Evolutionary conservation across 495 filamentous ascomycete genomes (phyloP).

Genomic region (Geopyxis carbonaria): DNA sequence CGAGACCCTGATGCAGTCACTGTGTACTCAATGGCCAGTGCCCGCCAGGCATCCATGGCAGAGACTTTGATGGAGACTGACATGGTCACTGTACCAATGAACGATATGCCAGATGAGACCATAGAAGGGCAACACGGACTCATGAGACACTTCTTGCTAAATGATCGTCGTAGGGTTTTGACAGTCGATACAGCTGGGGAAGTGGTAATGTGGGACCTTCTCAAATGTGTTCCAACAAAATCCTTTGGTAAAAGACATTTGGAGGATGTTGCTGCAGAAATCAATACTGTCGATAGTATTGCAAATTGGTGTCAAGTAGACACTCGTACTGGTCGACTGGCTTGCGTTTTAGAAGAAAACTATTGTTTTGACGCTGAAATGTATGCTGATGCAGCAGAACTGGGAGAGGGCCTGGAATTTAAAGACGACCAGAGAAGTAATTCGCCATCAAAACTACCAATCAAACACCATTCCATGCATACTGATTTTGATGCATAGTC

Average conservation of each 20-base stretch:
- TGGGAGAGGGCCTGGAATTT: slow-evolving; percentile 60
- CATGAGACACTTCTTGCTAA: slow-evolving; percentile 82
- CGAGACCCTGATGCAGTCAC: slow-evolving; percentile 36
- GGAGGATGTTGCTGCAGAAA: slow-evolving; percentile 72
- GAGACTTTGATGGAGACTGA: slow-evolving; percentile 45
- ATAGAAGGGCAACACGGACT: slow-evolving; percentile 91
- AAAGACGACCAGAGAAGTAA: slow-evolving; percentile 88
- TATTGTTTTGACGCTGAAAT: slow-evolving; percentile 96
- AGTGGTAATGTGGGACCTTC: slow-evolving; percentile 88
- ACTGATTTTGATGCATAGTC: slow-evolving; percentile 37
- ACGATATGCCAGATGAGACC: slow-evolving; percentile 62
- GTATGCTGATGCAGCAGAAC: slow-evolving; percentile 72
- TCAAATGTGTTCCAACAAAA: slow-evolving; percentile 68
- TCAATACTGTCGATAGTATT: slow-evolving; percentile 77
- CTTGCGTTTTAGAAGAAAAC: slow-evolving; percentile 80
- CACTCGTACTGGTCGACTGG: slow-evolving; percentile 75
- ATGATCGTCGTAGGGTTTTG: slow-evolving; percentile 73
- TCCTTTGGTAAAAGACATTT: slow-evolving; percentile 84
- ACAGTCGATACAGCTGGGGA: slow-evolving; percentile 92
- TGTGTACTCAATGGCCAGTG: slow-evolving; percentile 32
- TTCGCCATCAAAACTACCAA: neutral
- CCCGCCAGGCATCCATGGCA: slow-evolving; percentile 38
- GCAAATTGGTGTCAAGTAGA: slow-evolving; percentile 93
- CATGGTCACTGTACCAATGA: slow-evolving; percentile 43
- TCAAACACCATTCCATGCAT: neutral